Percentiles rank a stretch among this genome's conserved stretches.
These are phyloP conservation scores for Herpetospermum pedunculosum DNA, from an alignment of 306 rosid species.

Conservation along the genomic window DNA sequence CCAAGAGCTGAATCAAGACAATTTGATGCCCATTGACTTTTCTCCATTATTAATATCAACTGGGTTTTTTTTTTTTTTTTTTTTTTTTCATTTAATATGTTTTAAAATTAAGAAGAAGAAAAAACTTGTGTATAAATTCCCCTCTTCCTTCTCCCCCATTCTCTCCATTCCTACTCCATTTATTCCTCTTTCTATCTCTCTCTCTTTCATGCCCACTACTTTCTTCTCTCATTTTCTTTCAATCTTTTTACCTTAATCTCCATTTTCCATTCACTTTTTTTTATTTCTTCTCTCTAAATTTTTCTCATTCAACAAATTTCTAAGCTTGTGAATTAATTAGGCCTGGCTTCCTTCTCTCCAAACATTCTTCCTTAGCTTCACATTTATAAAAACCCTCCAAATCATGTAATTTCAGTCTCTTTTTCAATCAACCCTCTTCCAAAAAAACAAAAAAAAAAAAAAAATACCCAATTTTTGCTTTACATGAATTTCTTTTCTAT, in stretches of 20 bases:
- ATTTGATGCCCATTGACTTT: constrained; percentile 24
- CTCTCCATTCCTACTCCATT: neutral
- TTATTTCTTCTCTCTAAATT: neutral
- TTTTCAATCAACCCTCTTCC: neutral
- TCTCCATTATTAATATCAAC: neutral
- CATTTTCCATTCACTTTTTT: neutral
- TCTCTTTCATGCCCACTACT: neutral
- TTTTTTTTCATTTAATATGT: no score
- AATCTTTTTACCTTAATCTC: neutral
- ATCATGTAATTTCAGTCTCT: constrained; percentile 47
- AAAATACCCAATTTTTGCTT: neutral
- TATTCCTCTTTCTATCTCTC: neutral
- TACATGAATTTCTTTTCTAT: neutral
- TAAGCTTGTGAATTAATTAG: neutral
- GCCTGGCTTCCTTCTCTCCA: constrained; percentile 37
- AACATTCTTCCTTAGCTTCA: constrained; percentile 34
- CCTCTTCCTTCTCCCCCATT: neutral
- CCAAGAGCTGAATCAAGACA: neutral
- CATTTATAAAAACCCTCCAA: constrained; percentile 47
- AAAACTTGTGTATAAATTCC: constrained; percentile 8
- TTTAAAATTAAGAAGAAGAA: no score
- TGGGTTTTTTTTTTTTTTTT: no score
- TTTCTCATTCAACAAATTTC: neutral
- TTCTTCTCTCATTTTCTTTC: neutral
- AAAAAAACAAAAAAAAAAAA: constrained; percentile 1